Evolutionary conservation across 805 yeast genomes (phyloP), one percentile per base, ranked within the genome.

Genomic region (Monosporozyma servazzii): DNA sequence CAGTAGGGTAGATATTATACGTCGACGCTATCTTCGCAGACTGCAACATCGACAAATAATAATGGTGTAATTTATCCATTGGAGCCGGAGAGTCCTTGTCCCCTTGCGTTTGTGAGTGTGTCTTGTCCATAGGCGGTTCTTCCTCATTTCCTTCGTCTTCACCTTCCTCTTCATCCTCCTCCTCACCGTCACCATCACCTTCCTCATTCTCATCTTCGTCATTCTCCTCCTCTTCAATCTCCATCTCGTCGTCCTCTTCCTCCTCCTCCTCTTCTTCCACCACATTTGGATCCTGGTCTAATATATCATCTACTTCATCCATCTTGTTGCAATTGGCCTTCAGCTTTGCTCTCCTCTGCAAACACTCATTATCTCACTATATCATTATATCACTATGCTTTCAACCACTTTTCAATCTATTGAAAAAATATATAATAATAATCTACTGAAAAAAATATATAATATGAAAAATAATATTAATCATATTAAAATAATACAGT

Each of bases 1-100:
- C 95, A 10, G 85, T 78, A 0, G 99, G 98, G 39, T 79, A 74
- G 2, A 91, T 80, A 52, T 86, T 95, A 58, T 82, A 81, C 1
- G 78, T 69, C 2, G 75, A 71, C 8, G 88, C 81, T 0, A 68
- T 48, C 50, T 71, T 69, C 1, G 86, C 79, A 29, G 78, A 77
- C n/a, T 65, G 58, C 1, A 62, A 56, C 20, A 74, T 59, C 8
- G 62, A 64, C n/a, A 58, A 56, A 42, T 67, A 66, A 44, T 65
- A 63, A 10, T 67, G 64, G 49, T 70, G 65, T n/a, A 66, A 55
- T 11, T 46, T 40, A 45, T 39, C 56, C 51, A 48, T 10, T 55
- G 50, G 53, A 53, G 31, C 54, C 17, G 36, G 17, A 1, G 48
- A 50, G 7, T 30, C 46, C 21, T 36, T 40, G 2, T 20, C 51